A percentile compares a stretch with the other conserved stretches of the same genome.
Conservation (phyloP, 2,329 filamentous ascomycete genomes). For the Grosmannia serpens region DNA sequence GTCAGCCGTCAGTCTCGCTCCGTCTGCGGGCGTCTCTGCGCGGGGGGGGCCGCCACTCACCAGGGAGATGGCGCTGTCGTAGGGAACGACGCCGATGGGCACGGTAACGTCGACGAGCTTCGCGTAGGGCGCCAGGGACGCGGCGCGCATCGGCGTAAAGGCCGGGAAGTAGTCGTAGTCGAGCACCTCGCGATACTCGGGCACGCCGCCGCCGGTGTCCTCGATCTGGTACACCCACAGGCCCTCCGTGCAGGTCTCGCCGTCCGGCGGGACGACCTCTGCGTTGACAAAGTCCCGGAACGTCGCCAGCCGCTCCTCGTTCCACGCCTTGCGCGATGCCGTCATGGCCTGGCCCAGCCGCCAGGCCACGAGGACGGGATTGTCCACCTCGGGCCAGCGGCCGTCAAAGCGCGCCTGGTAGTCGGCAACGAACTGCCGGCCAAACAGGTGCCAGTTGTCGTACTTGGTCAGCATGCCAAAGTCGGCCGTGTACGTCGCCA, state of each 20-base stretch:
- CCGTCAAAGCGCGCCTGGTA: not conserved
- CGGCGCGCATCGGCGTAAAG: constrained; percentile 1
- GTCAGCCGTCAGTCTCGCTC: too few species aligned
- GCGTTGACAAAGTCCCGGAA: constrained; percentile 1
- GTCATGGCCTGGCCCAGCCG: not conserved
- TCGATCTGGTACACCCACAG: constrained; percentile 5
- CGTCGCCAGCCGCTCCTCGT: not conserved
- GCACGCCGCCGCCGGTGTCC: constrained; percentile 4
- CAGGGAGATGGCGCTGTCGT: constrained; percentile 1
- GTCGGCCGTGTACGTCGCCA: not conserved
- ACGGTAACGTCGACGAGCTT: constrained; percentile 4
- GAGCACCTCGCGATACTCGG: constrained; percentile 3
- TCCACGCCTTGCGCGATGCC: not conserved
- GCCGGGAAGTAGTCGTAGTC: constrained; percentile 5
- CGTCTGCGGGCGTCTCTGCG: too few species aligned
- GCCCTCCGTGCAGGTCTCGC: not conserved
- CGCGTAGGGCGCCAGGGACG: not conserved
- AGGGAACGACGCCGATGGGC: not conserved
- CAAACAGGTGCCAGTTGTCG: constrained; percentile 6
- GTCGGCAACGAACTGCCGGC: constrained; percentile 1
- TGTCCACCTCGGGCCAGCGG: constrained; percentile 2
- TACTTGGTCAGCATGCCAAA: constrained; percentile 1
- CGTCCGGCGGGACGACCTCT: not conserved
- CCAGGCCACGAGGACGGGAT: not conserved
- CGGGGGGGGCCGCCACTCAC: too few species aligned